phyloP scores from a whole-genome alignment of 257 asterid species.

The Anisodus acutangulus region DNA sequence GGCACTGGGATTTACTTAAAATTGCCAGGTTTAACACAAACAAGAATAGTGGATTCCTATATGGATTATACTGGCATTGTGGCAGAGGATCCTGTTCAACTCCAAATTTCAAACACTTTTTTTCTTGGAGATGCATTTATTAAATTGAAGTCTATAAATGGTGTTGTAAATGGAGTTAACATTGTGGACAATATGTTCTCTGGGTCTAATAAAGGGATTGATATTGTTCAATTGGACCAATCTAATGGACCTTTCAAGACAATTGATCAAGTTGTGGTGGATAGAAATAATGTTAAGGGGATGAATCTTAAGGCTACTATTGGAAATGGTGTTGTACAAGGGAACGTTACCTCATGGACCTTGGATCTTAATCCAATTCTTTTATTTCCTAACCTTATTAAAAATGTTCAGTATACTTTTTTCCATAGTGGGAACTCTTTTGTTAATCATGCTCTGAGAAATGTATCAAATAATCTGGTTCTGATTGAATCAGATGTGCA shows the following conservation, averaged over 20 bases:
- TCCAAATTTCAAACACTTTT: constrained; percentile 63
- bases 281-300: constrained; percentile 63
- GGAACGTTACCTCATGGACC: constrained; percentile 66
- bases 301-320: constrained; percentile 72
- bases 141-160: constrained; percentile 63
- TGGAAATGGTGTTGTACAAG: constrained; percentile 56
- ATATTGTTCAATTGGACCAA: constrained; percentile 67
- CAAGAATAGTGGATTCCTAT: constrained; percentile 74
- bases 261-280: constrained; percentile 67
- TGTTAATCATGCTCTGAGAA: constrained; percentile 65
- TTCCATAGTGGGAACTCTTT: constrained; percentile 43
- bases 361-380: constrained; percentile 65
- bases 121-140: constrained; percentile 80
- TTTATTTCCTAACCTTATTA: constrained; percentile 61
- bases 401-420: constrained; percentile 67
- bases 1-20: constrained; percentile 79
- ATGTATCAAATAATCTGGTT: constrained; percentile 57
- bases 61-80: constrained; percentile 83
- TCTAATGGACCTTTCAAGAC: constrained; percentile 45
- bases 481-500: constrained; percentile 57
- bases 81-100: constrained; percentile 92
- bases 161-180: constrained; percentile 67
- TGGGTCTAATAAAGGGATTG: constrained; percentile 61
- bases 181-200: constrained; percentile 78
- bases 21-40: constrained; percentile 71